Base-by-base conservation (phyloP, 371 early-diverging fungal species). In the Haplosporangium sp. region DNA sequence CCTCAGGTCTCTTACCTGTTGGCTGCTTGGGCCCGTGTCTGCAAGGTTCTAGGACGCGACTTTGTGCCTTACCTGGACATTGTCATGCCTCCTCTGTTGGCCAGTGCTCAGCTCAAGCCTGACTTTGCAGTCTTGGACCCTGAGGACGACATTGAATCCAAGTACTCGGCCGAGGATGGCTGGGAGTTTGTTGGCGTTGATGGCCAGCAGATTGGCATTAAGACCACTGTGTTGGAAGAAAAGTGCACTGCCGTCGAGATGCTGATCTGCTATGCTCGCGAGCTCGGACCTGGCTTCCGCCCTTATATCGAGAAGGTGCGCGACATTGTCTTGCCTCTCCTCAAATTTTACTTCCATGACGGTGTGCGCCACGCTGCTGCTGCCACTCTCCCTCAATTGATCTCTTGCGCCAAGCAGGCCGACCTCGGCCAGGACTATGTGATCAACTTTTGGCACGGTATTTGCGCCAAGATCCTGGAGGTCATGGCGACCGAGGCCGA, bases 181-280 rank as follows among this genome's bases (percentile, higher is more conserved):
- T 98, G 98, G 98, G 95, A 97, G 81, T 95, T 96, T 82, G 90
- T 94, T 54, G 91, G 86, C 60, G 86, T 95, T 45, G 92, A 94
- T 45, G 96, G 94, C 21, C 94, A 97, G 83, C 94, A 93, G 79
- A 90, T 99, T 65, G 98, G 96, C 58, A 96, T 99, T 87, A 93
- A 93, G 83, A 98, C 99, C 18, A 89, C 95, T 14, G 89, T 92
- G 12, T 83, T 99, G 63, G 99, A 99, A 80, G 98, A 98, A 69
- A 99, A 98, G 83, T 93, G 93, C 82, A 95, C 95, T 21, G 98
- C 99, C 29, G 93, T 98, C 29, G 98, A 98, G 81, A 98, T 98
- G 98, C 84, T 99, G 61, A 89, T 93, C 41, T 95, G 94, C 76
- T 99, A 98, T 74, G 96, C 97, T 16, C 87, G 93, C 59, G 95